Evolutionary conservation across 2,329 filamentous ascomycete genomes (phyloP).

Genomic region (Diaporthe eres): DNA sequence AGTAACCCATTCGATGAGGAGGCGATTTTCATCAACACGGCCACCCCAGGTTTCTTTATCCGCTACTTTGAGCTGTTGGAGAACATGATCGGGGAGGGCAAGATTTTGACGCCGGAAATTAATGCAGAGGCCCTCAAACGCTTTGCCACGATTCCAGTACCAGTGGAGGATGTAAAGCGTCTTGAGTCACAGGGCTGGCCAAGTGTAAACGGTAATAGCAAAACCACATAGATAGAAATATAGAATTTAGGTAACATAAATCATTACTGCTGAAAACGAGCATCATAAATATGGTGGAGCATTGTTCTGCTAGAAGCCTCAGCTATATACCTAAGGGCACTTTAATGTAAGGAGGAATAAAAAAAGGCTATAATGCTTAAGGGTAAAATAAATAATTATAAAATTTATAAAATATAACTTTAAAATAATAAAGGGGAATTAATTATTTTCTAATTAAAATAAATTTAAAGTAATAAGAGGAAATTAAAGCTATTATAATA

Average conservation of each 20-base stretch:
- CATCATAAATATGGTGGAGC: no score
- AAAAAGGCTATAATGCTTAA: no score
- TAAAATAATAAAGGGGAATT: no score
- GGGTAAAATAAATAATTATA: no score
- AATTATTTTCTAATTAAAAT: no score
- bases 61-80: constrained; percentile 19
- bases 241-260: neutral
- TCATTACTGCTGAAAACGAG: no score
- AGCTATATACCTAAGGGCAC: no score
- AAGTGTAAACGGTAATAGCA: neutral
- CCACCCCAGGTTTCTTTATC: constrained; percentile 6
- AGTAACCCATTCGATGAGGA: constrained; percentile 19
- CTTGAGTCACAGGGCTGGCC: constrained; percentile 1
- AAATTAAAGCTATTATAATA: no score
- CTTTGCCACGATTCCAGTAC: constrained; percentile 14
- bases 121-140: constrained; percentile 14
- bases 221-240: neutral
- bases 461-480: no score
- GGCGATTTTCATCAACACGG: constrained; percentile 13
- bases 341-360: no score
- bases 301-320: no score
- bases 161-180: neutral
- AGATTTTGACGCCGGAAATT: constrained; percentile 4
- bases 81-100: constrained; percentile 13
- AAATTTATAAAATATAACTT: no score